Evolutionary conservation across 768 basidiomycete genomes (phyloP), one percentile per base, ranked within the genome.

Genomic region (Gloeophyllum trabeum): DNA sequence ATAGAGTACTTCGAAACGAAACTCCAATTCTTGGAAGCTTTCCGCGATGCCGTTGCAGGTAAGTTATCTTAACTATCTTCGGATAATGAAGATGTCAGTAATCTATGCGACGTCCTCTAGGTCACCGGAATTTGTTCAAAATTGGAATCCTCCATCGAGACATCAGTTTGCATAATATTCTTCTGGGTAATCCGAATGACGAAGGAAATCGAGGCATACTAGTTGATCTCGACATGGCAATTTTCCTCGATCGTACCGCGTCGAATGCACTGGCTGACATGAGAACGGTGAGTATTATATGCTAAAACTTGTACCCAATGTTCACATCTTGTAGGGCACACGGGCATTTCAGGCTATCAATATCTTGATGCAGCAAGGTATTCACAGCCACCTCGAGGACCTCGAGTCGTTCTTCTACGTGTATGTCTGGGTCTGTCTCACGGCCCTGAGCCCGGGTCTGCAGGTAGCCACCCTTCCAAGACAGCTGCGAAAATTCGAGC

Each of bases 361-460:
- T 10, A 32, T 32, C 16, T 32, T 32, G 28, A 10, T 16, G 10
- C 10, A 16, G 10, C 10, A 16, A 10, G 28, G 28, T 32, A 10
- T 10, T 16, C 28, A 32, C 28, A 32, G 16, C 28, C 16, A 32
- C 16, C 16, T 32, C 16, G 28, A 37, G 7, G 36, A 37, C 20
- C 20, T 37, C 10, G 36, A 37, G 20, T 37, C 36, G 7, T 37
- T 37, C 36, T 37, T 37, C 36, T 37, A 37, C 36, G 36, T 37
- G 13, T 19, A 10, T 13, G 7, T 7, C 20, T 37, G 36, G 36
- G 20, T 21, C 12, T 37, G 20, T 21, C 7, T 37, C 36, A 7
- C 10, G 13, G 7, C 7, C 7, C 10, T 10, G 20, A 19, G 36
- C 7, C 36, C 36, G 10, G 10, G 16, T 16, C 16, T 16, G 10